Conservation (phyloP, 176 grass and related monocot species). For the Oryza officinalis region DNA sequence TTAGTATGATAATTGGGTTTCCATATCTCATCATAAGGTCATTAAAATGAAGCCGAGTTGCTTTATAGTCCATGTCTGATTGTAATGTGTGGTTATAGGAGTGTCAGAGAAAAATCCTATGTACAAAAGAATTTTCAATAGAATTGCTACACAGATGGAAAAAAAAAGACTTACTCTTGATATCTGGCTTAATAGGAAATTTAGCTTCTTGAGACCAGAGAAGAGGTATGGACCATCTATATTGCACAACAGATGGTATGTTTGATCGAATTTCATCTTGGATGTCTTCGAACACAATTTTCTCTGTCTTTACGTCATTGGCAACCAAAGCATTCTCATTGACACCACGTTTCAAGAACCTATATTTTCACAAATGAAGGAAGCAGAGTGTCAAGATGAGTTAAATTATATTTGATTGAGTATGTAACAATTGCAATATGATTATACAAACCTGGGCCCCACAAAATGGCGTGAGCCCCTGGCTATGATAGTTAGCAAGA, state of each 20-base stretch:
- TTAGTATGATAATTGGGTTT: no score
- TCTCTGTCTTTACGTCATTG: conserved; percentile 68
- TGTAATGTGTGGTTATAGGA: no score
- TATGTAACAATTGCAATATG: no score
- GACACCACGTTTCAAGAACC: conserved; percentile 65
- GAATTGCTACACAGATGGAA: neutral
- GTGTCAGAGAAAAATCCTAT: no score
- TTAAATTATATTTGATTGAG: no score
- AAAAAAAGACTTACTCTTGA: conserved; percentile 42
- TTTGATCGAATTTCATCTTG: conserved; percentile 24
- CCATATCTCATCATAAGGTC: no score
- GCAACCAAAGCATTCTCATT: conserved; percentile 60
- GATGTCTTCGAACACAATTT: conserved; percentile 55
- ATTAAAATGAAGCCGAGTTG: no score
- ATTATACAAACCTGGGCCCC: no score
- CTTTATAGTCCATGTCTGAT: no score
- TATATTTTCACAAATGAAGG: conserved; percentile 24
- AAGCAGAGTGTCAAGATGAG: no score
- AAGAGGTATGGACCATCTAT: conserved; percentile 64
- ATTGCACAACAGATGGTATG: conserved; percentile 59
- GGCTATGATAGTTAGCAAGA: no score
- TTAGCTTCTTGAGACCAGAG: conserved; percentile 65
- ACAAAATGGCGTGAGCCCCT: no score
- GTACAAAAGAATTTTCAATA: neutral
- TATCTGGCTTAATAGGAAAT: conserved; percentile 59